phyloP scores from a whole-genome alignment of 441 rosid species.

The Lepidium campestre region DNA sequence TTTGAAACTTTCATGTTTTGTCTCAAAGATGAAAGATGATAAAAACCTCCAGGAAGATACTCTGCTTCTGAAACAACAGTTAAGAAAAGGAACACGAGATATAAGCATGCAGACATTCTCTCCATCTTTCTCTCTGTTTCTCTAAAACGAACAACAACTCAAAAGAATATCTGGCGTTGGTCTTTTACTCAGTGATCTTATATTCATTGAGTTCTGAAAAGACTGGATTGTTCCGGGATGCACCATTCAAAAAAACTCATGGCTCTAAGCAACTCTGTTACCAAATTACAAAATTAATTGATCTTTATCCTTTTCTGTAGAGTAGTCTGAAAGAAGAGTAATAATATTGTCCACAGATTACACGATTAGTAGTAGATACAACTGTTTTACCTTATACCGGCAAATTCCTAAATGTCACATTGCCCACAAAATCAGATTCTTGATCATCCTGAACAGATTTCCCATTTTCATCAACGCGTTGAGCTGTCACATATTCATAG shows the following conservation, averaged over 20 bases:
- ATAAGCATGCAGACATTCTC: neutral
- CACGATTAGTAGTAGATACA: neutral
- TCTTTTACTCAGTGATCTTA: neutral
- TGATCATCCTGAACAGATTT: neutral
- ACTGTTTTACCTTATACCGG: neutral
- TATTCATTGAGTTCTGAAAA: neutral
- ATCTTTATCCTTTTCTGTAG: neutral
- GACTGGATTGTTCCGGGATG: neutral
- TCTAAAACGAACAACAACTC: neutral
- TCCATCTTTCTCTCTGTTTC: neutral
- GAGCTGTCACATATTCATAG: neutral
- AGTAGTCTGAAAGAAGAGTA: neutral
- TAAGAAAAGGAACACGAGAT: constrained; percentile 8
- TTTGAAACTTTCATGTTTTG: constrained; percentile 20
- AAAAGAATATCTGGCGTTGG: no score
- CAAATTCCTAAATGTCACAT: neutral
- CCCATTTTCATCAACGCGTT: constrained; percentile 1
- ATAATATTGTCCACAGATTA: neutral
- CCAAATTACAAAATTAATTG: neutral
- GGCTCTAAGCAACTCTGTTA: neutral
- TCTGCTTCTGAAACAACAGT: constrained; percentile 5
- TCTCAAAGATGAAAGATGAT: constrained; percentile 34
- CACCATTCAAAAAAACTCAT: neutral
- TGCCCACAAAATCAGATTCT: neutral
- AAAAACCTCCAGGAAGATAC: constrained; percentile 33